Base-by-base conservation (phyloP, 306 rosid genomes). In the Senna tora region DNA sequence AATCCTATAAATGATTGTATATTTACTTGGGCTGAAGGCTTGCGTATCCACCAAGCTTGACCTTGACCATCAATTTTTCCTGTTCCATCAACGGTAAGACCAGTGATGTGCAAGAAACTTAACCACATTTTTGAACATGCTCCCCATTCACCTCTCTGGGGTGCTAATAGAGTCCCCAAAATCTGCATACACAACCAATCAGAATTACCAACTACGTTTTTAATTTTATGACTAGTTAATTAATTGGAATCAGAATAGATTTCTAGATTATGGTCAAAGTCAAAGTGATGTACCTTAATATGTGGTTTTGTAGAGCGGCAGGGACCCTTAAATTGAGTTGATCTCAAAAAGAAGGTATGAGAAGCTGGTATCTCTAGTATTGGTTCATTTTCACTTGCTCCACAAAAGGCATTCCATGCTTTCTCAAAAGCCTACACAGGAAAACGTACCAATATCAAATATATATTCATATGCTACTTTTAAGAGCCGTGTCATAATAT, bases 391-490 rank as follows among this genome's bases (percentile, higher is more conserved):
- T 58, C 11, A 21, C 0, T 61, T 0, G 75, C 46, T 69, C 76
- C 79, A 78, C 90, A 78, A 5, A 66, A 20, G 19, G 28, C 71
- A 15, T 73, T 12, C 87, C 86, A 86, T 28, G 84, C 81, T 49
- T 54, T 33, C 9, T 17, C 2, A 49, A 83, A 86, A 17, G 87
- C 86, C 90, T 83, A 45, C 2, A 4, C 2, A 1, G 30, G 39
- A 36, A 36, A 36, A 36, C 6, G 0, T 36, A 36, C 39, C 39
- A 36, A 36, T 36, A 36, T 36, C 3, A 4, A 36, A 36, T 36
- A 36, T 36, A 36, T 4, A 36, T 25, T 3, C 30, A 25, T 25
- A 25, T 25, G 3, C 30, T 25, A 25, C 30, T 41, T 41, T 10
- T 14, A 41, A 9, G n/a, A 9, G 4, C 2, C 10, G 7, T 41